Conservation (phyloP, 2,329 filamentous ascomycete genomes). For the Cadophora sp. region DNA sequence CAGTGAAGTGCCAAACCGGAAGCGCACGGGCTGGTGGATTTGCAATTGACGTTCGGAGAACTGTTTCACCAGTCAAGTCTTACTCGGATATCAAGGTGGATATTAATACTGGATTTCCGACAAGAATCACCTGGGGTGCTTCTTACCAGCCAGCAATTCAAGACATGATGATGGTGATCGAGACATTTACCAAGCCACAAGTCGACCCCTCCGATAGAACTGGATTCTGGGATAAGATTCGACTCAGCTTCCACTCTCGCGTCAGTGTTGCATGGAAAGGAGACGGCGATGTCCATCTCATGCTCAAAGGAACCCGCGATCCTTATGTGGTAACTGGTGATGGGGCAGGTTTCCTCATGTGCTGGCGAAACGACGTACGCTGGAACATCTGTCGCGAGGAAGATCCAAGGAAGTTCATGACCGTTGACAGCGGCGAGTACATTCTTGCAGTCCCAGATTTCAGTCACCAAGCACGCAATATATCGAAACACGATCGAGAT, state of each 20-base stretch:
- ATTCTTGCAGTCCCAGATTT: slow-evolving; percentile 94
- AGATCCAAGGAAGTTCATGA: slow-evolving; percentile 93
- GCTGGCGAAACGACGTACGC: slow-evolving; percentile 92
- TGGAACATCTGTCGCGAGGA: slow-evolving; percentile 86
- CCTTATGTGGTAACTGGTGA: slow-evolving; percentile 93
- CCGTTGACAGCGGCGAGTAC: slow-evolving; percentile 93
- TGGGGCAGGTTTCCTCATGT: slow-evolving; percentile 96
- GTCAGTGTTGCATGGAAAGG: slow-evolving; percentile 91
- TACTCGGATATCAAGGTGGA: slow-evolving; percentile 93
- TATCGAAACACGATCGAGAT: slow-evolving; percentile 57
- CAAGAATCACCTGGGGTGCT: slow-evolving; percentile 94
- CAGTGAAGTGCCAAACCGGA: slow-evolving; percentile 61
- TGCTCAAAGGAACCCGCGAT: slow-evolving; percentile 89
- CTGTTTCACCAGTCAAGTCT: slow-evolving; percentile 93
- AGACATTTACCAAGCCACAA: slow-evolving; percentile 95
- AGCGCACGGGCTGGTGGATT: slow-evolving; percentile 69
- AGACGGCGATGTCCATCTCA: slow-evolving; percentile 92
- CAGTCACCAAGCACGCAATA: slow-evolving; percentile 77
- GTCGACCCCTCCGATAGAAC: slow-evolving; percentile 92
- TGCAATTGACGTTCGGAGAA: slow-evolving; percentile 84
- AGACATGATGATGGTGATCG: slow-evolving; percentile 99
- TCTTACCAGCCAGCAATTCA: slow-evolving; percentile 98
- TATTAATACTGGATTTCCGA: slow-evolving; percentile 91
- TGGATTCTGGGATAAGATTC: slow-evolving; percentile 99
- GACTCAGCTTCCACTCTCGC: slow-evolving; percentile 91